Percentiles rank a stretch among this genome's conserved stretches.
Conservation (phyloP, 352 stramenopile genomes). For the Phytophthora pinifolia region DNA sequence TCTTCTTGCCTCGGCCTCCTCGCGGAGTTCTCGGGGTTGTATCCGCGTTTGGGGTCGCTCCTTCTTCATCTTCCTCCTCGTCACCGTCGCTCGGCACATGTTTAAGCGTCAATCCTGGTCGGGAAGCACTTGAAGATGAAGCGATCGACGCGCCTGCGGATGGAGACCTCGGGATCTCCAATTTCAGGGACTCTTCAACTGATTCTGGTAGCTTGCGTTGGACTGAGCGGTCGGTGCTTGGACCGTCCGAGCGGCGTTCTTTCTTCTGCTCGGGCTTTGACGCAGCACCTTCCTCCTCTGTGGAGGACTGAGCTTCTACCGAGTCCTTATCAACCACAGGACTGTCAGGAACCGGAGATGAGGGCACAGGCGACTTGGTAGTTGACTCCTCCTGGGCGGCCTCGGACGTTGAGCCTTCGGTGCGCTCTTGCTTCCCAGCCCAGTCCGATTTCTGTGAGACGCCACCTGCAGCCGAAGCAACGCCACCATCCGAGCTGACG, state of each 20-base stretch:
- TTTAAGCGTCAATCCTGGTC: constrained; percentile 16
- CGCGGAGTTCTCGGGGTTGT: constrained; percentile 22
- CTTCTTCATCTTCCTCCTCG: constrained; percentile 53
- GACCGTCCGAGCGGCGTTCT: not conserved
- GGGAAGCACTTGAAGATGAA: constrained; percentile 9
- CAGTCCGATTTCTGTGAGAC: not conserved
- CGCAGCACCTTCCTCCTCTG: constrained; percentile 22
- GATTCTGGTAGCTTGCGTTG: constrained; percentile 1
- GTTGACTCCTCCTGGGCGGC: constrained; percentile 2
- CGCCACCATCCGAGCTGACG: not conserved
- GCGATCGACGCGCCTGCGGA: constrained; percentile 15
- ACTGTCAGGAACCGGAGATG: constrained; percentile 19
- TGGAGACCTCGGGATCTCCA: constrained; percentile 36
- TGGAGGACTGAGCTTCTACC: constrained; percentile 20
- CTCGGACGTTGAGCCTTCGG: not conserved
- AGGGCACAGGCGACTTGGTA: constrained; percentile 11
- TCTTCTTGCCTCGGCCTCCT: constrained; percentile 44
- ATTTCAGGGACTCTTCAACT: constrained; percentile 17
- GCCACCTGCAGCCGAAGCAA: not conserved
- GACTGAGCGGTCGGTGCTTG: not conserved
- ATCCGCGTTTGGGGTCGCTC: constrained; percentile 23
- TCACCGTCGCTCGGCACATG: constrained; percentile 44
- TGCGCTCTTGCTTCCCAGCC: constrained; percentile 9
- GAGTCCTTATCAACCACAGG: constrained; percentile 22
- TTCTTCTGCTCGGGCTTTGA: constrained; percentile 13